Percentiles rank a stretch among this genome's conserved stretches.
Conservation (phyloP, 441 rosid species). For the Populus hybrid region DNA sequence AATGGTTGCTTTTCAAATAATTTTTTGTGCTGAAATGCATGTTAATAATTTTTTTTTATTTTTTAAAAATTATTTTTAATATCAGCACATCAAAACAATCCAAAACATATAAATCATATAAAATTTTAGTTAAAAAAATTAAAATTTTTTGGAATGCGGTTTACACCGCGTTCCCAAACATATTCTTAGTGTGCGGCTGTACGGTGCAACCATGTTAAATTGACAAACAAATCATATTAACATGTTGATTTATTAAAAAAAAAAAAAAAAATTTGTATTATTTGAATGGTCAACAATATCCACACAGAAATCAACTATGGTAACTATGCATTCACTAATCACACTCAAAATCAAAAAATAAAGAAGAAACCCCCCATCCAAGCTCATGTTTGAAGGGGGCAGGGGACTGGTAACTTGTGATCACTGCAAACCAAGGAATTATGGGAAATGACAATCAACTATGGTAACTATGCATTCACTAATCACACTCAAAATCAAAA, state of each 20-base stretch:
- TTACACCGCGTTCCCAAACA: no score
- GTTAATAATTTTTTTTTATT: no score
- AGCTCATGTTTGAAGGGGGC: neutral
- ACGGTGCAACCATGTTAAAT: no score
- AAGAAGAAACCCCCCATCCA: neutral
- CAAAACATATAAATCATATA: no score
- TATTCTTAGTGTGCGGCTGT: conserved; percentile 2
- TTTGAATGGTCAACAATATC: neutral
- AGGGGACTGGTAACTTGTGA: neutral
- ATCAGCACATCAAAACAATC: no score
- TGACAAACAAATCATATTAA: neutral
- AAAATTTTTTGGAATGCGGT: no score
- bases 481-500: neutral
- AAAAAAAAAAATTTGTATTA: neutral
- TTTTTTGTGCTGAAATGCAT: no score
- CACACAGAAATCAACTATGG: conserved; percentile 4
- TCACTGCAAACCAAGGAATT: neutral
- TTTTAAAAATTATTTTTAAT: no score
- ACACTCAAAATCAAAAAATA: neutral
- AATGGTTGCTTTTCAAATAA: no score
- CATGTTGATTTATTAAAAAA: no score
- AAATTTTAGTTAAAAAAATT: no score
- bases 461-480: no score
- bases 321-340: conserved; percentile 10
- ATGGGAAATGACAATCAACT: neutral